A percentile compares a stretch with the other conserved stretches of the same genome.
These are phyloP conservation scores for Colletotrichum navitas DNA, from an alignment of 2,329 filamentous ascomycete genomes.

Conservation along the genomic window DNA sequence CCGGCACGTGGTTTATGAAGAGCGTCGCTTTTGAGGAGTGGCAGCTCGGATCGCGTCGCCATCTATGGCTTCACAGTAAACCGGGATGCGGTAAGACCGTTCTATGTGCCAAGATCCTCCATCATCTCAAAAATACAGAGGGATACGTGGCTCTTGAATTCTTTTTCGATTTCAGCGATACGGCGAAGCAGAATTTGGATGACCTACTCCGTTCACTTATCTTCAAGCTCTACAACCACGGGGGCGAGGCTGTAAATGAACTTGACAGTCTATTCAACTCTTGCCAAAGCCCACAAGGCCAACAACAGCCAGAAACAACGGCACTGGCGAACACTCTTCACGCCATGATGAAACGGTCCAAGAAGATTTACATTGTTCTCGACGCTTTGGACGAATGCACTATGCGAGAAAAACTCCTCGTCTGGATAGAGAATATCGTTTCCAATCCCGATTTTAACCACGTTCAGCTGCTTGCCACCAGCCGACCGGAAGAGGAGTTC, in stretches of 20 bases:
- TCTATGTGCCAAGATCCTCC: slow-evolving; percentile 38
- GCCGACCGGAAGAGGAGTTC: slow-evolving; percentile 21
- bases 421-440: background rate
- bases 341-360: background rate
- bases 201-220: slow-evolving; percentile 41
- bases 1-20: slow-evolving; percentile 41
- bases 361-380: background rate
- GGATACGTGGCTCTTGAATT: slow-evolving; percentile 28
- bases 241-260: background rate
- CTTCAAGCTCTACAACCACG: slow-evolving; percentile 43
- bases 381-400: slow-evolving; percentile 26
- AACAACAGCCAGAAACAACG: rapidly evolving
- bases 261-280: slow-evolving; percentile 24
- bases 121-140: slow-evolving; percentile 18
- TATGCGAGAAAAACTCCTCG: background rate
- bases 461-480: slow-evolving; percentile 10
- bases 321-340: background rate
- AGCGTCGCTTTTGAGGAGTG: slow-evolving; percentile 38
- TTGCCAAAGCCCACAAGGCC: background rate
- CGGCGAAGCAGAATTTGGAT: slow-evolving; percentile 41
- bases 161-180: slow-evolving; percentile 46
- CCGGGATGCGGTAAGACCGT: slow-evolving; percentile 45
- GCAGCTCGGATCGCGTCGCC: slow-evolving; percentile 34
- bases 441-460: background rate
- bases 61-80: slow-evolving; percentile 43